Evolutionary conservation across 768 basidiomycete species (phyloP).

Genomic region (Termitomyces sp.): DNA sequence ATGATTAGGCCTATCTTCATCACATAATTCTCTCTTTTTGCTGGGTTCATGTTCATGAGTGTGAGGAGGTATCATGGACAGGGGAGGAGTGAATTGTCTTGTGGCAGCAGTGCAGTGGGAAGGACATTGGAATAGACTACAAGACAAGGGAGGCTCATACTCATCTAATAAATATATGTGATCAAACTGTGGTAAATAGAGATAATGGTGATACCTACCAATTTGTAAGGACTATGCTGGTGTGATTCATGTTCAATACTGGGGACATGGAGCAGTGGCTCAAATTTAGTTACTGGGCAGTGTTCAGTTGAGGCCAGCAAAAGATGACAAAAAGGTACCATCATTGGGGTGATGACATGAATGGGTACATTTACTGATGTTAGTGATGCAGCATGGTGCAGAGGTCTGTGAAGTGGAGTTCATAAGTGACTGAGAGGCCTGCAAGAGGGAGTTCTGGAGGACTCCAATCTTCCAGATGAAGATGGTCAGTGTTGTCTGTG

Average conservation of each 20-base stretch:
- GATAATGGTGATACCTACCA: constrained; percentile 6
- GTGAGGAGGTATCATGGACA: not conserved
- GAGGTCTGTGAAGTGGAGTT: not conserved
- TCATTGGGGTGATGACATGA: constrained; percentile 13
- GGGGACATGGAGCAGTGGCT: constrained; percentile 4
- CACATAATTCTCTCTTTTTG: not conserved
- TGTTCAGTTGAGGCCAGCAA: constrained; percentile 13
- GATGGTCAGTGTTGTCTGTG: too few species aligned
- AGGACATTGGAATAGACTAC: not conserved
- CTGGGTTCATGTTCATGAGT: not conserved
- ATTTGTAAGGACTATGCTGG: not conserved
- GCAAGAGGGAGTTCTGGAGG: not conserved
- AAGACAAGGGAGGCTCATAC: constrained; percentile 1
- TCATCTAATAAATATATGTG: constrained; percentile 1
- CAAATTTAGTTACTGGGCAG: not conserved
- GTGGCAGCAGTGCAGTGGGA: not conserved
- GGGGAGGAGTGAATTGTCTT: not conserved
- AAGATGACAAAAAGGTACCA: not conserved
- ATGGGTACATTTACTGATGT: constrained; percentile 7
- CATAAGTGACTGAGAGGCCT: not conserved
- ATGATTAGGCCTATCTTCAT: constrained; percentile 11
- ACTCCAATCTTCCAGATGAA: not conserved
- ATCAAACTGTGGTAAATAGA: not conserved
- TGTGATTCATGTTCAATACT: not conserved
- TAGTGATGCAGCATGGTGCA: not conserved